Evolutionary conservation across 495 filamentous ascomycete genomes (phyloP), one percentile per base, ranked within the genome.

Genomic region (Penicillium lagena): DNA sequence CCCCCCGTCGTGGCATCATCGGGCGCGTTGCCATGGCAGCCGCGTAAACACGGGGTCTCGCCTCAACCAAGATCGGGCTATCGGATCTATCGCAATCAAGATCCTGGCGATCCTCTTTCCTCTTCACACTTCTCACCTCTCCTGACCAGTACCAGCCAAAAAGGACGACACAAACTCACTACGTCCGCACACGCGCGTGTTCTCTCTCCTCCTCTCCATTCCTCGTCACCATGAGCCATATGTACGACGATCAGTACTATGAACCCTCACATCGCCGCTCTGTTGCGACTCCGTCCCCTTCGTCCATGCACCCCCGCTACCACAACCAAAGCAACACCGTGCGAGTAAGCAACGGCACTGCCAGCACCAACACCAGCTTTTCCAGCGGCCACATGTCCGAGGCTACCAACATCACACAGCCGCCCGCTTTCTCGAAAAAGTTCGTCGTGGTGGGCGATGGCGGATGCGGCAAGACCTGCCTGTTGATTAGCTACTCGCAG

Each of bases 401-500:
- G 40, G 82, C 79, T 12, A 96, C 90, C 29, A 82, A 86, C 65
- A 80, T 93, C 64, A 96, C 90, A 7, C 90, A 79, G 55, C 86
- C 86, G 4, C 90, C 90, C 1, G 81, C 87, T 39, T 98, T 89
- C 67, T 96, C 90, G 47, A 98, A 98, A 74, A 98, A 98, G 74
- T 89, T 98, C 54, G 93, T 98, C 14, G 93, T 98, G 13, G 93
- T 98, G 15, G 93, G 93, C 42, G 93, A 98, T 67, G 93, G 93
- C 47, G 93, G 93, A 43, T 98, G 93, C 66, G 93, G 93, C 53
- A 98, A 98, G 83, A 98, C 93, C 7, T 98, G 94, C 74, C 69
- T 98, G 46, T 71, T 98, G 70, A 98, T 98, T 62, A 95, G 89
- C 60, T 98, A 97, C 67, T 94, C 89, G 49, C 88, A 95, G 74